Evolutionary conservation across 441 rosid species (phyloP).

Genomic region (Hura crepitans): DNA sequence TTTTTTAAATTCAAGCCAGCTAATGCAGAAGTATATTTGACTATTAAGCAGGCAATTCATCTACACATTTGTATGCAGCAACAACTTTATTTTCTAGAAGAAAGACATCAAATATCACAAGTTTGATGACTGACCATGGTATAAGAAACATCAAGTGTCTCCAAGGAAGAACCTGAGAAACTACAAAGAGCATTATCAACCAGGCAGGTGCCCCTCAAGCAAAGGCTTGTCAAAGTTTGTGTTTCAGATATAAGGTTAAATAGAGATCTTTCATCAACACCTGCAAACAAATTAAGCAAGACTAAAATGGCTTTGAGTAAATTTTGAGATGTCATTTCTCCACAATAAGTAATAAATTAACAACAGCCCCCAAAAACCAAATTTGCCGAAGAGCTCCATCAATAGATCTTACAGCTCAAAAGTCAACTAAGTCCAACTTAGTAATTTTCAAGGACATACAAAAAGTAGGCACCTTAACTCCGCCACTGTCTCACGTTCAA

Average conservation of each 20-base stretch:
- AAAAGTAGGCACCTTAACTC: neutral
- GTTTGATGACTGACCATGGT: constrained; percentile 52
- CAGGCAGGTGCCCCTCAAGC: constrained; percentile 60
- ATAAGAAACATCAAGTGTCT: constrained; percentile 68
- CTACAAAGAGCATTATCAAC: constrained; percentile 48
- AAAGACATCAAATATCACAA: constrained; percentile 6
- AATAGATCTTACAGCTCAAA: neutral
- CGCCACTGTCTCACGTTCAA: neutral
- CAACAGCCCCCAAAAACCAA: neutral
- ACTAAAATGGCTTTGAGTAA: neutral
- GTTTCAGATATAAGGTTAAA: constrained; percentile 47
- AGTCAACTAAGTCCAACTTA: neutral
- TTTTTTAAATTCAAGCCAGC: neutral
- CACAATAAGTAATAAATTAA: constrained; percentile 5
- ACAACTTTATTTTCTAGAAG: neutral
- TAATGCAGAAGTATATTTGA: neutral
- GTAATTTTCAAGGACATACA: neutral
- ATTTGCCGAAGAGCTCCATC: constrained; percentile 5
- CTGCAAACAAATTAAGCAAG: constrained; percentile 35
- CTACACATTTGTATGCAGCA: neutral
- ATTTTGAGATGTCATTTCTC: neutral
- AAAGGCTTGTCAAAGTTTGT: constrained; percentile 50
- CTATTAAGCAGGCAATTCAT: neutral
- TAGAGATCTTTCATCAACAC: constrained; percentile 47
- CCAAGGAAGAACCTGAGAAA: constrained; percentile 64